Percentiles rank a stretch among this genome's conserved stretches.
Conservation (phyloP, 345 rosid species). For the Conringia planisiliqua region DNA sequence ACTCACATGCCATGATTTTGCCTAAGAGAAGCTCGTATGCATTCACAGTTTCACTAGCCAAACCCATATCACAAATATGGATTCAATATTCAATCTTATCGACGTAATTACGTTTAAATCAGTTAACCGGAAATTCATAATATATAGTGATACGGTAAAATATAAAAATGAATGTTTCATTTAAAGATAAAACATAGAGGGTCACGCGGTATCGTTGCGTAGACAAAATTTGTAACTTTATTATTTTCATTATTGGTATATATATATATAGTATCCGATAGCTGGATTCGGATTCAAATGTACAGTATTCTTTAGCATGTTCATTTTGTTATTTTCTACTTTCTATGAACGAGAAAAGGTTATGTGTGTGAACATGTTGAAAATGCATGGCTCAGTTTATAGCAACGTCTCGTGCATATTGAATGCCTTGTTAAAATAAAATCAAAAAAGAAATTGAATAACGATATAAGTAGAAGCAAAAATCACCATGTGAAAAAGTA, state of each 20-base stretch:
- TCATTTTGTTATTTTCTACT: conserved; percentile 5
- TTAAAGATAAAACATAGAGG: not conserved
- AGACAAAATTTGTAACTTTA: not conserved
- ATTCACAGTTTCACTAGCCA: not conserved
- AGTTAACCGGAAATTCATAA: not conserved
- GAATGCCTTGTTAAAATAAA: not conserved
- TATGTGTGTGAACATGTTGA: conserved; percentile 16
- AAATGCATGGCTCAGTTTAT: conserved; percentile 10
- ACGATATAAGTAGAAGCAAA: not conserved
- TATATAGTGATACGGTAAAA: not conserved
- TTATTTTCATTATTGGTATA: not conserved
- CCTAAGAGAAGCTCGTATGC: not conserved
- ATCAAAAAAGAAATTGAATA: not conserved
- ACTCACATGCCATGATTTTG: conserved; percentile 1
- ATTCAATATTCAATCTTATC: not conserved
- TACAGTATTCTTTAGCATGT: not conserved
- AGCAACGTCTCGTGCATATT: conserved; percentile 15
- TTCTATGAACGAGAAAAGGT: not conserved
- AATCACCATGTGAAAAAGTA: not conserved
- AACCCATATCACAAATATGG: not conserved
- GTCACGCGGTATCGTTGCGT: not conserved
- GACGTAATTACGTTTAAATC: not conserved
- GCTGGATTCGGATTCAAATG: not conserved
- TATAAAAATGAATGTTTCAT: not conserved
- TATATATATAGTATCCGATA: not conserved